These are phyloP conservation scores for Penicillium tannophilum DNA, from an alignment of 495 filamentous ascomycete genomes.

Conservation along the genomic window DNA sequence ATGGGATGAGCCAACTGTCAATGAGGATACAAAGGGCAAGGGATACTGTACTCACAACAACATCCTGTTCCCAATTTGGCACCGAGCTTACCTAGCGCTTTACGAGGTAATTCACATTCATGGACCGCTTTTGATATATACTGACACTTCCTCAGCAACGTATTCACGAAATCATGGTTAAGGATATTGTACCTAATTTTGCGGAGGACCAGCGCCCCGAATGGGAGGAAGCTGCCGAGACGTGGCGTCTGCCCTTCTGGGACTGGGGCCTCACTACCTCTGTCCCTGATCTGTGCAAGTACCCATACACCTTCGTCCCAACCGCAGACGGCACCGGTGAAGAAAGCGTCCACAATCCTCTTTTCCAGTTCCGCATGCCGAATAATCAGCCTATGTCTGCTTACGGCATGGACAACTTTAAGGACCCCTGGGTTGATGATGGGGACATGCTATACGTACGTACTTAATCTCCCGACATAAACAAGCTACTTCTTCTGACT, in stretches of 20 bases:
- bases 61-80: slow-evolving; percentile 48
- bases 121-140: not conserved
- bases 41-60: slow-evolving; percentile 35
- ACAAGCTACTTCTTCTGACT: too few relatives aligned
- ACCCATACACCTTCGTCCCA: slow-evolving; percentile 41
- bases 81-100: slow-evolving; percentile 50
- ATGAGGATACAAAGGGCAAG: slow-evolving; percentile 27
- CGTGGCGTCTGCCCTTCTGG: slow-evolving; percentile 57
- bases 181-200: slow-evolving; percentile 29
- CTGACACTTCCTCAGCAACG: slow-evolving; percentile 19
- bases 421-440: slow-evolving; percentile 8
- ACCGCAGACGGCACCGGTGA: slow-evolving; percentile 22
- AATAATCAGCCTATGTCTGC: slow-evolving; percentile 13
- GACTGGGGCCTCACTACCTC: slow-evolving; percentile 54
- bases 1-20: slow-evolving; percentile 36
- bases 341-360: slow-evolving; percentile 25
- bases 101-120: slow-evolving; percentile 39
- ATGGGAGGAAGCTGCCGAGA: slow-evolving; percentile 47
- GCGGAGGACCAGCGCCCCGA: slow-evolving; percentile 17
- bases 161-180: slow-evolving; percentile 28
- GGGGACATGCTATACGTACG: slow-evolving; percentile 6
- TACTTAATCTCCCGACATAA: not conserved
- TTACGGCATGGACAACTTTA: not conserved
- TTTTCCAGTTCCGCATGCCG: slow-evolving; percentile 22
- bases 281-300: slow-evolving; percentile 34